Conservation (phyloP, 495 filamentous ascomycete genomes). For the Penicillium psychrofluorescens region DNA sequence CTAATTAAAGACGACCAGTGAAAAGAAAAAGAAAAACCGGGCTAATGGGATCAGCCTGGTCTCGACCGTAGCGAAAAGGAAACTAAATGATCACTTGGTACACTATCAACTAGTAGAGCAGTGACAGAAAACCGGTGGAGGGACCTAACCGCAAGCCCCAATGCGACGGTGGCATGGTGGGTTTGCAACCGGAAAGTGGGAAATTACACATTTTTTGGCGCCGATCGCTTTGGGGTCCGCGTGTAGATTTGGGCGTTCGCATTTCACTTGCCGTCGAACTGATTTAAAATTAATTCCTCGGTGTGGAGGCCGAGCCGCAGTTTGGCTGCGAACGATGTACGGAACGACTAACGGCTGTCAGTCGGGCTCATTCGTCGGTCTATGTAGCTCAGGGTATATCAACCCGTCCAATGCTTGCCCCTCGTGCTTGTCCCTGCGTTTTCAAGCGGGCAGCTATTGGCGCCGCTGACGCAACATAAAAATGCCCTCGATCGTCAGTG, state of each 20-base stretch:
- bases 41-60: neutral
- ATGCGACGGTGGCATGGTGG: neutral
- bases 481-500: neutral
- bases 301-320: too few species aligned
- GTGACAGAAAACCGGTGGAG: neutral
- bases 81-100: neutral
- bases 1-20: too few species aligned
- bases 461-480: too few species aligned
- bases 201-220: neutral
- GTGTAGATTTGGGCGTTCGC: too few species aligned
- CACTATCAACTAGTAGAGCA: neutral
- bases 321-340: too few species aligned
- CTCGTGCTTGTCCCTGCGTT: slow-evolving; percentile 2
- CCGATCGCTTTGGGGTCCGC: neutral
- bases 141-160: neutral
- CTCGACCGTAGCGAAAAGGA: neutral
- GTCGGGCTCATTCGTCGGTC: too few species aligned
- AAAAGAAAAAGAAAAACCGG: neutral
- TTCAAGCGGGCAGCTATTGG: too few species aligned
- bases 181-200: neutral
- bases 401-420: slow-evolving; percentile 6
- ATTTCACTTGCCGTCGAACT: too few species aligned
- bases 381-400: neutral
- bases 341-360: slow-evolving; percentile 1
- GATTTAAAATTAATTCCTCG: too few species aligned